A percentile compares a stretch with the other conserved stretches of the same genome.
These are phyloP conservation scores for Batkoa obscura DNA, from an alignment of 371 early-diverging fungal species.

Conservation along the genomic window DNA sequence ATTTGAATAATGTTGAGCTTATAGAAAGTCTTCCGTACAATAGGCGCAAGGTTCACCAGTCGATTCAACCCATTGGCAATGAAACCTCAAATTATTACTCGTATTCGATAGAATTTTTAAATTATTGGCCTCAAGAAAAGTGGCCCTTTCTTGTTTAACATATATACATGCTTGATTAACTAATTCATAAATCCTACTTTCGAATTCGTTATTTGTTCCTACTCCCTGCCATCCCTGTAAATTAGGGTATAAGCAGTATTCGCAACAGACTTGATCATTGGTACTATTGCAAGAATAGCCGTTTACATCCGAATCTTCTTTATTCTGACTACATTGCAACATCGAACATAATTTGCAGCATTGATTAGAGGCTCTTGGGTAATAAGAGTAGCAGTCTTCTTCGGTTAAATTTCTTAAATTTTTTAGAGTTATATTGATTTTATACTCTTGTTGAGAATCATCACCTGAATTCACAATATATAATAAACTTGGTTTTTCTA, in stretches of 20 bases:
- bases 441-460: neutral
- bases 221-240: neutral
- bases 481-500: neutral
- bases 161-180: neutral
- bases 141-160: neutral
- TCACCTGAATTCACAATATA: neutral
- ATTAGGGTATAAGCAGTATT: neutral
- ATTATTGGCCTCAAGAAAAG: neutral
- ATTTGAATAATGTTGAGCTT: no score
- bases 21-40: conserved; percentile 2
- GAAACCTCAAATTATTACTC: neutral
- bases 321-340: neutral
- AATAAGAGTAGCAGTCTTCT: no score
- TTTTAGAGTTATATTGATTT: no score
- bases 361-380: neutral
- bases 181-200: neutral
- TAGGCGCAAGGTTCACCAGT: conserved; percentile 2
- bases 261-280: no score
- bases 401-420: no score
- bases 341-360: neutral
- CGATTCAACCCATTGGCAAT: conserved; percentile 3
- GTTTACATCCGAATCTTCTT: no score
- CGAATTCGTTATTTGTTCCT: neutral
- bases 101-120: neutral
- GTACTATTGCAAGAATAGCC: no score